Evolutionary conservation across 2,329 filamentous ascomycete species (phyloP).

Genomic region (Thermoascus crustaceus): DNA sequence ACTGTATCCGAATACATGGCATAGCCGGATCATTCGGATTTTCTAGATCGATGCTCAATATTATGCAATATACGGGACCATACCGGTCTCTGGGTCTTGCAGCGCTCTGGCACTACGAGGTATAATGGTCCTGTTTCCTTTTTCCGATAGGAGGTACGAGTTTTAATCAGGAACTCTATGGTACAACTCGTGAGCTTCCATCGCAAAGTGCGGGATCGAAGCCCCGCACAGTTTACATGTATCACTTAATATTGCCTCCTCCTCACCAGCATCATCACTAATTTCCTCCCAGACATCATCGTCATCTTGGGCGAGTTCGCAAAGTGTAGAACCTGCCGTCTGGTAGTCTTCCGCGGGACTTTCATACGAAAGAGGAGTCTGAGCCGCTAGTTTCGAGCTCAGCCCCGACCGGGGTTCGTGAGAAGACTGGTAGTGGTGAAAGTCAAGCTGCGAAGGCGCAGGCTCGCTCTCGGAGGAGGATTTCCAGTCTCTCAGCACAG

Average conservation of each 20-base stretch:
- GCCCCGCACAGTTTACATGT: conserved; percentile 38
- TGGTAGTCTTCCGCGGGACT: neutral
- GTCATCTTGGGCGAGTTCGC: too few species aligned
- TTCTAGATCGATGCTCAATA: too few species aligned
- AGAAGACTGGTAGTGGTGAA: neutral
- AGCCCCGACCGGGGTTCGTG: conserved; percentile 5
- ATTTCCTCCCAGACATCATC: conserved; percentile 26
- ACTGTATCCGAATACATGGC: too few species aligned
- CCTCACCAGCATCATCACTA: conserved; percentile 26
- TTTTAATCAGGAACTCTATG: conserved; percentile 24
- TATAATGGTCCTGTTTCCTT: too few species aligned
- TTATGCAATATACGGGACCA: too few species aligned
- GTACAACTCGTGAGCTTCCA: conserved; percentile 42
- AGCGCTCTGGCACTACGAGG: too few species aligned
- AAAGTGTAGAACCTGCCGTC: neutral
- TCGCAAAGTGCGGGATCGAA: conserved; percentile 43
- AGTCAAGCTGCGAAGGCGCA: neutral
- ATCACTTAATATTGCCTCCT: conserved; percentile 21
- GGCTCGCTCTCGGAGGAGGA: conserved; percentile 28
- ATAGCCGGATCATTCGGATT: too few species aligned
- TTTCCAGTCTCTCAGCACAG: conserved; percentile 59
- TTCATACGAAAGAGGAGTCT: too few species aligned
- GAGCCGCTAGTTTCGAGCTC: conserved; percentile 11
- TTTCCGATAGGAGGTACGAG: too few species aligned
- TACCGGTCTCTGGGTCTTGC: too few species aligned